Conservation (phyloP, 805 yeast species). For the Wickerhamomyces alni region DNA sequence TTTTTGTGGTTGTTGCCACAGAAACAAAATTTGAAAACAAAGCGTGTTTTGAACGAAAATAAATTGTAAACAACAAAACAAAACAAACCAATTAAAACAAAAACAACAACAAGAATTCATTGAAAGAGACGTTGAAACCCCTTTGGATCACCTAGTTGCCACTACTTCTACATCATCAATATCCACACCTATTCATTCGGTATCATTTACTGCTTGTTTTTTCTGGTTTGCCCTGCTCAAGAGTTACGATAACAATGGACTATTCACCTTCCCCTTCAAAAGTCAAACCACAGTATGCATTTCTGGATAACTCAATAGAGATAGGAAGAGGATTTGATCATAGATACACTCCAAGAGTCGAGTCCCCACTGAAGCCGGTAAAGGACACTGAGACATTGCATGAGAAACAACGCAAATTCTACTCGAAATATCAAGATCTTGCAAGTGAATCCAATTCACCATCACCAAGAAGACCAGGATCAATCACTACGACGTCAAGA, state of each 20-base stretch:
- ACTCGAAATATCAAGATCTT: conserved; percentile 17
- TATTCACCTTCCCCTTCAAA: conserved; percentile 22
- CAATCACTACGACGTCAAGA: conserved; percentile 12
- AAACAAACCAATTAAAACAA: not conserved
- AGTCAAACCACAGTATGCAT: conserved; percentile 16
- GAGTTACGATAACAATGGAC: conserved; percentile 11
- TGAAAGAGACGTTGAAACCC: not conserved
- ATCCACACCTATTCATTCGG: not conserved
- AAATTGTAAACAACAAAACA: not conserved
- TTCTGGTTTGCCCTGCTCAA: too few species aligned
- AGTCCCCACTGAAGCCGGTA: conserved; percentile 1
- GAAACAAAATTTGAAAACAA: not conserved
- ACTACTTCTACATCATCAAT: not conserved
- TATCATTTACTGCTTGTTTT: not conserved
- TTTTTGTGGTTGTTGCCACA: not conserved
- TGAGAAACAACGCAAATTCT: conserved; percentile 16
- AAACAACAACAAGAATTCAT: not conserved
- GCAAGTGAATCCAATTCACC: conserved; percentile 7
- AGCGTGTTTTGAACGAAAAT: not conserved
- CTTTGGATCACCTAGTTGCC: not conserved
- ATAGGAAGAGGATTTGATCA: conserved; percentile 12
- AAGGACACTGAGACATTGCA: conserved; percentile 5
- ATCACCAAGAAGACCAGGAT: not conserved
- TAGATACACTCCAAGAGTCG: not conserved
- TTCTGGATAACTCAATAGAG: conserved; percentile 20